Evolutionary conservation across 2,329 filamentous ascomycete genomes (phyloP), one percentile per base, ranked within the genome.

Genomic region (Nannizziopsis barbatae): DNA sequence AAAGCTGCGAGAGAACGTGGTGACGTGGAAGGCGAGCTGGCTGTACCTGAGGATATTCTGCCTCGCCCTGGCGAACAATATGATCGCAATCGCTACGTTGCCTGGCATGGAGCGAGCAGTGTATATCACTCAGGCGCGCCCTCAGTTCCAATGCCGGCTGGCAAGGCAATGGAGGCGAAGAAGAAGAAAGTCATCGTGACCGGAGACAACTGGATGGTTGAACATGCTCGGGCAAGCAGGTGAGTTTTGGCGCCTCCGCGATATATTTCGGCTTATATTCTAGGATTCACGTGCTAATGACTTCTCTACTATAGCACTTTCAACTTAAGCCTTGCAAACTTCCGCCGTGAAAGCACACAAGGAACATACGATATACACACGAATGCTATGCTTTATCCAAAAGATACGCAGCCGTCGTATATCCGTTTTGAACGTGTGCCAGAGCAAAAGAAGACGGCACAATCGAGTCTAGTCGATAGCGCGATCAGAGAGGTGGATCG

Each of bases 51-150:
- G 52, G 92, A 98, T 65, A 76, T 75, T 52, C 76, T 89, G 37
- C 77, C 88, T 20, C 76, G 77, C 7, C 72, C 75, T n/a, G 85
- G 83, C 35, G 84, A 93, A 62, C 75, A 81, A n/a, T 98, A 98
- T 74, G 95, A 98, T 73, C 88, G 90, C 70, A 98, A 98, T 62
- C 89, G 95, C 65, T 98, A 95, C 62, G 92, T 98, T 22, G 92
- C 92, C 22, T 98, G 92, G 92, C 89, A 95, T 64, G 92, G 92
- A 43, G 92, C 92, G 42, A 96, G 90, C 64, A 83, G 86, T 35
- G 92, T 98, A 18, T 98, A 98, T 64, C 88, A 96, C 63, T 87
- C 85, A 10, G 82, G 81, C 49, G 78, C 76, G 1, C 86, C 87
- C 1, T 81, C 83, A 17, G 80, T 86, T n/a, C 86, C 87, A 2